These are phyloP conservation scores for Athelia psychrophila DNA, from an alignment of 1,284 basidiomycete species.

Conservation along the genomic window DNA sequence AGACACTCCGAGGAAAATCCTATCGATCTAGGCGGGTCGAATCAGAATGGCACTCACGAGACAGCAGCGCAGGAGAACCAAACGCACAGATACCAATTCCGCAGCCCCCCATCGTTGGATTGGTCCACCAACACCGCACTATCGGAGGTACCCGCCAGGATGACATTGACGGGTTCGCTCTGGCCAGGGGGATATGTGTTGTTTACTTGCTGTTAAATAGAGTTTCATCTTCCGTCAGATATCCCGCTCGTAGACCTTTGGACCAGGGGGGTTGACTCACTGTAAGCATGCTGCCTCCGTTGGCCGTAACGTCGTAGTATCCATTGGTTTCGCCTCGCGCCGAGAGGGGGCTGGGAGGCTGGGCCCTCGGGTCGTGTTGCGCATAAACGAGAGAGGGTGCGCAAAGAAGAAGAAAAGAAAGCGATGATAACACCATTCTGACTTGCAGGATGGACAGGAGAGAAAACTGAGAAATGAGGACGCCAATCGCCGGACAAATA, in stretches of 20 bases:
- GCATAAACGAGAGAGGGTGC: conserved; percentile 1
- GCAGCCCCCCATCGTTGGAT: conserved; percentile 66
- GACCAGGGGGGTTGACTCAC: conserved; percentile 21
- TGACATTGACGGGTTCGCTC: conserved; percentile 88
- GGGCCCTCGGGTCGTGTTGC: conserved; percentile 28
- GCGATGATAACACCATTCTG: neutral
- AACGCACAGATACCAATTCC: conserved; percentile 73
- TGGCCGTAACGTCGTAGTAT: conserved; percentile 32
- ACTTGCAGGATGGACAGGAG: neutral
- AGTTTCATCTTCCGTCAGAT: conserved; percentile 1
- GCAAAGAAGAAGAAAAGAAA: neutral
- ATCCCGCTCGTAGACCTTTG: neutral
- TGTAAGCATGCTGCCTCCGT: conserved; percentile 41
- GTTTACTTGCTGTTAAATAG: conserved; percentile 43
- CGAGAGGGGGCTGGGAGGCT: conserved; percentile 40
- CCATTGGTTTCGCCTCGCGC: conserved; percentile 34
- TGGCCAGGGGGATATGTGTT: conserved; percentile 71
- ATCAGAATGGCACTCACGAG: conserved; percentile 3
- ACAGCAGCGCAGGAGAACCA: no score
- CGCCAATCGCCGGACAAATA: no score
- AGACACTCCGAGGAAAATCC: conserved; percentile 81
- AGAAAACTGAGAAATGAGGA: neutral
- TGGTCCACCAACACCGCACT: conserved; percentile 64
- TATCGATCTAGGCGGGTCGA: conserved; percentile 35
- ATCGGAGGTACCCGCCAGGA: conserved; percentile 84